These are phyloP conservation scores for Mentha longifolia DNA, from an alignment of 257 asterid species.

Conservation along the genomic window DNA sequence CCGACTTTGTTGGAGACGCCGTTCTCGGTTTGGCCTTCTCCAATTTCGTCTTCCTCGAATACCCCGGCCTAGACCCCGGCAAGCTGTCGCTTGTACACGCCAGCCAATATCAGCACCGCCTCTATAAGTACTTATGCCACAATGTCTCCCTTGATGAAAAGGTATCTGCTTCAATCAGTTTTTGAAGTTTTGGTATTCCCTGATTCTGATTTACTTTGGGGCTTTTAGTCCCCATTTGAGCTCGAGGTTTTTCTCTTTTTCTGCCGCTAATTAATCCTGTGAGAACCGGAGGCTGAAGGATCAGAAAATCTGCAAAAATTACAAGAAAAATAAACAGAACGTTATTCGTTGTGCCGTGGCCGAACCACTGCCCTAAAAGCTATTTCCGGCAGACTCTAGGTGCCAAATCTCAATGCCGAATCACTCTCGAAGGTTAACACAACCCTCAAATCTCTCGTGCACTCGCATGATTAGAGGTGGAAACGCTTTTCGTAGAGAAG, in stretches of 20 bases:
- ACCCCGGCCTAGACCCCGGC: conserved; percentile 66
- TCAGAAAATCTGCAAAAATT: too few relatives aligned
- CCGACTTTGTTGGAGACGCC: conserved; percentile 81
- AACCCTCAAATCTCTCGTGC: too few relatives aligned
- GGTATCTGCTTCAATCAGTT: conserved; percentile 37
- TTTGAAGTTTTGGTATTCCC: too few relatives aligned
- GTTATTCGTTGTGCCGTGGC: too few relatives aligned
- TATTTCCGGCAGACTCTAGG: too few relatives aligned
- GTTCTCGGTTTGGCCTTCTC: conserved; percentile 65
- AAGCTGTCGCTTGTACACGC: conserved; percentile 70
- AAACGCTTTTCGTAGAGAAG: too few relatives aligned
- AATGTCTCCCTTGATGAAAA: conserved; percentile 56
- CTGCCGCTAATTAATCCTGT: neutral
- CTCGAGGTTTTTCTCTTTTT: neutral
- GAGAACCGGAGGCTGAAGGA: too few relatives aligned
- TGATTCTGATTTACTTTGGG: neutral
- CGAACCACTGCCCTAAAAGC: too few relatives aligned
- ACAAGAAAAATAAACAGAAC: too few relatives aligned
- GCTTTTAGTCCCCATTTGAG: neutral
- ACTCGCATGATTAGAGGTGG: too few relatives aligned
- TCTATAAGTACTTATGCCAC: conserved; percentile 67
- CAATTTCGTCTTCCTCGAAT: conserved; percentile 49
- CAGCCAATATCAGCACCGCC: conserved; percentile 66
- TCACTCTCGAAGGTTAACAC: too few relatives aligned
- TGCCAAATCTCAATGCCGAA: too few relatives aligned